These are phyloP conservation scores for Solanum boliviense DNA, from an alignment of 257 asterid species.

Conservation along the genomic window DNA sequence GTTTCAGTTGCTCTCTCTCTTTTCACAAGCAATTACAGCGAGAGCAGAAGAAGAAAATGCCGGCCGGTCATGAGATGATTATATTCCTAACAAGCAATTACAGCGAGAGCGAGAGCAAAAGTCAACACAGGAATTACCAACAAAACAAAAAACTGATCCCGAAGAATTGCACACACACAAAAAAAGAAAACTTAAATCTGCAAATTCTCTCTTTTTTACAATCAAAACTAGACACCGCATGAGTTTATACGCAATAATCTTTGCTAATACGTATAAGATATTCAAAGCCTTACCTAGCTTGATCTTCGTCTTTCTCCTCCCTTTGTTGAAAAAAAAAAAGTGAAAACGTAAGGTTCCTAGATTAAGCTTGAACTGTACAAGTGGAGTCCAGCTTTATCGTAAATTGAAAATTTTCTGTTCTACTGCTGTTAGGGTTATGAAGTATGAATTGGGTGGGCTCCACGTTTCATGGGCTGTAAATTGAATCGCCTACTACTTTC, in stretches of 20 bases:
- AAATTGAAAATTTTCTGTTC: not conserved
- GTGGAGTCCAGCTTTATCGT: not conserved
- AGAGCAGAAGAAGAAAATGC: constrained; percentile 19
- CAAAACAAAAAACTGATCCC: not conserved
- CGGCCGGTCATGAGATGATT: constrained; percentile 42
- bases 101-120: not conserved
- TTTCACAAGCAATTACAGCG: not conserved
- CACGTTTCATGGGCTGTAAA: not conserved
- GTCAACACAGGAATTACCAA: not conserved
- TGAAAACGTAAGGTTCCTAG: too few species aligned
- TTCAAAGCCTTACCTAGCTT: not conserved
- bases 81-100: too few species aligned
- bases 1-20: not conserved
- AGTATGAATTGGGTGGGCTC: not conserved
- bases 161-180: not conserved
- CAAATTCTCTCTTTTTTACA: not conserved
- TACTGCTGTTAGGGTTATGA: not conserved
- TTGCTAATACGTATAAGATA: not conserved
- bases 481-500: not conserved
- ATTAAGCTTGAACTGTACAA: not conserved
- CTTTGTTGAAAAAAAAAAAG: not conserved
- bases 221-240: not conserved
- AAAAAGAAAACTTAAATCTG: not conserved
- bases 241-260: not conserved
- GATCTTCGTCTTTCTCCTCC: not conserved